Evolutionary conservation across 1,284 basidiomycete species (phyloP).

Genomic region (Salmacisia buchloeana): DNA sequence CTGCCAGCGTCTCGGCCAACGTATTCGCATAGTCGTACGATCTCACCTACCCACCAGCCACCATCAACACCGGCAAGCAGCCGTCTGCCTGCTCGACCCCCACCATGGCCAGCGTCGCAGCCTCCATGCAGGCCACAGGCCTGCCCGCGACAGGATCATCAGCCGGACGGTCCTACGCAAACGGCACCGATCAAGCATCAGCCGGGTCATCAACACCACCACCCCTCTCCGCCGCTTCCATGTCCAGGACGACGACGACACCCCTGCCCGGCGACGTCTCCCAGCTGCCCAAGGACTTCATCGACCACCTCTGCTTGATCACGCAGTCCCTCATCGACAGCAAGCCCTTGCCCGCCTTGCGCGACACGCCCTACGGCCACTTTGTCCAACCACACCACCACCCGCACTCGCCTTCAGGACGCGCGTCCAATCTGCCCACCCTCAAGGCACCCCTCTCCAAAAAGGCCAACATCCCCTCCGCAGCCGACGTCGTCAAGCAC

Average conservation of each 20-base stretch:
- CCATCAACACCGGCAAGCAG: too few species aligned
- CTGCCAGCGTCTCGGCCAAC: too few species aligned
- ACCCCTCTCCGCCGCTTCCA: constrained; percentile 10
- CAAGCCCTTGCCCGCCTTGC: constrained; percentile 25
- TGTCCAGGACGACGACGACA: constrained; percentile 34
- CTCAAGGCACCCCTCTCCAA: neutral
- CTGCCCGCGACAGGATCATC: too few species aligned
- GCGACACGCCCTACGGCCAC: constrained; percentile 24
- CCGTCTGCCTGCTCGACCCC: too few species aligned
- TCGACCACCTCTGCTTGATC: constrained; percentile 41
- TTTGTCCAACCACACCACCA: neutral
- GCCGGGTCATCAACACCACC: neutral
- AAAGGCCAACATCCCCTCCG: neutral
- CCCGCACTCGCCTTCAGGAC: neutral
- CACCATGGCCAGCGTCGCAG: too few species aligned
- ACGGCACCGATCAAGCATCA: too few species aligned
- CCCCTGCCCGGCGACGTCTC: constrained; percentile 29
- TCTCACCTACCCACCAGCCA: too few species aligned
- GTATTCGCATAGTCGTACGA: too few species aligned
- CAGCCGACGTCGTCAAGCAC: neutral
- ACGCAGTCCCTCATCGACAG: constrained; percentile 35
- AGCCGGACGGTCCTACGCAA: too few species aligned
- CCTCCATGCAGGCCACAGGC: too few species aligned
- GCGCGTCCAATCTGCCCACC: neutral
- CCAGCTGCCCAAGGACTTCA: constrained; percentile 33